These are phyloP conservation scores for Prunus dulcis DNA, from an alignment of 306 rosid genomes.

Conservation along the genomic window DNA sequence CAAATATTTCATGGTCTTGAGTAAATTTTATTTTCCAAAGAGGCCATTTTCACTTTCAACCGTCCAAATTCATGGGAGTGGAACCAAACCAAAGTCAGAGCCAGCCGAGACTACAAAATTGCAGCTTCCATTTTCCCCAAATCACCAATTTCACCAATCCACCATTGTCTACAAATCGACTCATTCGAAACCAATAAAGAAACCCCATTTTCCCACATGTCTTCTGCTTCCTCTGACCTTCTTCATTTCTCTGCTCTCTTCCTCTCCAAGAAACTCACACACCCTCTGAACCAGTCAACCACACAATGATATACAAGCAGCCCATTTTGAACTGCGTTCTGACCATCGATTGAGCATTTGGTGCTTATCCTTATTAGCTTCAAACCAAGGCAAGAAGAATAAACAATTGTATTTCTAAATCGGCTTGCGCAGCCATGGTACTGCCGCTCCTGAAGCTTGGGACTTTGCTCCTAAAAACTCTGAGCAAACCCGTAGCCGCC, in stretches of 20 bases:
- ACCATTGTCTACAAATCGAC: neutral
- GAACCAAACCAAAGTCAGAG: neutral
- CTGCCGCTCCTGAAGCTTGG: constrained; percentile 83
- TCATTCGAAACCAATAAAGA: neutral
- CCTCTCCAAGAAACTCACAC: constrained; percentile 39
- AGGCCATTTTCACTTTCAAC: neutral
- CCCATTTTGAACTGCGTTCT: neutral
- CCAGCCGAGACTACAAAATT: neutral
- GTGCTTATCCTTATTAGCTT: neutral
- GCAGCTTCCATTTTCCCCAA: neutral
- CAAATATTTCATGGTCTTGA: too few relatives aligned
- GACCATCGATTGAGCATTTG: neutral
- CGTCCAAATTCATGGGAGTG: neutral
- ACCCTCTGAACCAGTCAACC: constrained; percentile 25
- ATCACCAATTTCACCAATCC: neutral
- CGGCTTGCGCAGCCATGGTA: constrained; percentile 36
- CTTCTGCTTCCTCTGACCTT: neutral
- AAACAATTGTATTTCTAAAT: constrained; percentile 7
- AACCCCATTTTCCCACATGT: neutral
- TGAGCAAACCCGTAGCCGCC: constrained; percentile 85
- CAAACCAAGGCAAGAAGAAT: neutral
- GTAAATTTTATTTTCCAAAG: neutral
- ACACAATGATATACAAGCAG: neutral
- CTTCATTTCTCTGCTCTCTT: constrained; percentile 14
- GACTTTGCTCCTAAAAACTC: constrained; percentile 66